These are phyloP conservation scores for Auriscalpium vulgare DNA, from an alignment of 768 basidiomycete species.

Conservation along the genomic window DNA sequence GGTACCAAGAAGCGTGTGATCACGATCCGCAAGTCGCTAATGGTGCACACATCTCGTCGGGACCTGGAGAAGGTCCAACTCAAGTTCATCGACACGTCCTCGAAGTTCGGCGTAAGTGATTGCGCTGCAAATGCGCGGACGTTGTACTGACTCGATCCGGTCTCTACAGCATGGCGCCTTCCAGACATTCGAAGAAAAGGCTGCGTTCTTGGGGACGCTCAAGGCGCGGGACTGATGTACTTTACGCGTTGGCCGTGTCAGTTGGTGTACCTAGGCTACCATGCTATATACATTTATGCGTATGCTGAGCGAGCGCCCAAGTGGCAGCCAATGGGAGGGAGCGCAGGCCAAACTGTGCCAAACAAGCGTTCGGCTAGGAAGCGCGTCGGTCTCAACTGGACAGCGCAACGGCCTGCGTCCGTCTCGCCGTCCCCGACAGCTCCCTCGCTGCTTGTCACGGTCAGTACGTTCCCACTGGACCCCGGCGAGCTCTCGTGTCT, in stretches of 20 bases:
- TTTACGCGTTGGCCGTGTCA: conserved; percentile 29
- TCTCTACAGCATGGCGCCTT: conserved; percentile 77
- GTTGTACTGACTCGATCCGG: conserved; percentile 3
- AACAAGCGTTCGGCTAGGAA: too few relatives aligned
- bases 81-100: conserved; percentile 98
- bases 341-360: too few relatives aligned
- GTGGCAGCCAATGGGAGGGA: too few relatives aligned
- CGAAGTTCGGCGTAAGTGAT: conserved; percentile 84
- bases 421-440: too few relatives aligned
- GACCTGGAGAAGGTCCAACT: conserved; percentile 97
- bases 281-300: conserved; percentile 27
- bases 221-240: conserved; percentile 62
- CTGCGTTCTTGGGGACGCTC: conserved; percentile 88
- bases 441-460: neutral
- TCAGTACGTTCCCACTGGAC: neutral
- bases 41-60: conserved; percentile 91
- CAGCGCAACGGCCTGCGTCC: too few relatives aligned
- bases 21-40: conserved; percentile 94
- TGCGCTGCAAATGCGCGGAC: neutral
- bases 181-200: conserved; percentile 97
- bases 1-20: conserved; percentile 98
- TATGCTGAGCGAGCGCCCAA: conserved; percentile 26
- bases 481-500: neutral
- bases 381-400: too few relatives aligned
- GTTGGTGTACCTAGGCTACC: conserved; percentile 30